Evolutionary conservation across 805 yeast genomes (phyloP).

Genomic region (Candida ponderosae): DNA sequence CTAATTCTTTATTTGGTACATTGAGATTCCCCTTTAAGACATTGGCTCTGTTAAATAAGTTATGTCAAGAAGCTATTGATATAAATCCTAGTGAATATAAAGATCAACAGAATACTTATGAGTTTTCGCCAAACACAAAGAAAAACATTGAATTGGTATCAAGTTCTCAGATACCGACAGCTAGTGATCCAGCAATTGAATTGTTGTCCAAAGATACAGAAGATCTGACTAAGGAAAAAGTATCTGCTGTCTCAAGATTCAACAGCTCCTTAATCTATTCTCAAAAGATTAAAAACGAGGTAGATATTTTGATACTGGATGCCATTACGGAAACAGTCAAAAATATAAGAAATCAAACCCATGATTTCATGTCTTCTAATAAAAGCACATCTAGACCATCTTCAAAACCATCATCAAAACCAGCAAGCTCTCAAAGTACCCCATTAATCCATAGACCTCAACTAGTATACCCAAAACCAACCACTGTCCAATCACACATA

Average conservation of each 20-base stretch:
- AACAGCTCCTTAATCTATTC: constrained; percentile 70
- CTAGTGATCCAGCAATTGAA: constrained; percentile 59
- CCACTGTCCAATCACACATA: constrained; percentile 17
- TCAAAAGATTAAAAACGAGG: constrained; percentile 70
- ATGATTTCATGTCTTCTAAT: constrained; percentile 5
- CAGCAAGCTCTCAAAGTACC: constrained; percentile 1
- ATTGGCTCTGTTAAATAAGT: constrained; percentile 46
- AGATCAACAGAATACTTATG: constrained; percentile 15
- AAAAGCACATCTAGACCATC: background rate
- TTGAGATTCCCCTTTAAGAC: constrained; percentile 56
- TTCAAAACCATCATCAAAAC: constrained; percentile 3
- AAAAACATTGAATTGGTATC: constrained; percentile 40
- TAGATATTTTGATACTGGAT: constrained; percentile 57
- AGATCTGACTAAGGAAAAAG: constrained; percentile 49
- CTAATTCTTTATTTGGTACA: constrained; percentile 31
- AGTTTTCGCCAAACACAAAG: constrained; percentile 55
- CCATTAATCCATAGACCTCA: constrained; percentile 8
- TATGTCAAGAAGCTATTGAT: constrained; percentile 67
- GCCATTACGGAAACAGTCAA: constrained; percentile 58
- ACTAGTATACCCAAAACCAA: constrained; percentile 18
- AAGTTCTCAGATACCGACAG: constrained; percentile 33
- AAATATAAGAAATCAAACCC: constrained; percentile 29
- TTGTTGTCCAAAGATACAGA: constrained; percentile 63
- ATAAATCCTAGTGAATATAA: constrained; percentile 65
- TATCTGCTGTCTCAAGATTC: constrained; percentile 61